These are phyloP conservation scores for Phialocephala subalpina DNA, from an alignment of 2,329 filamentous ascomycete genomes.

Conservation along the genomic window DNA sequence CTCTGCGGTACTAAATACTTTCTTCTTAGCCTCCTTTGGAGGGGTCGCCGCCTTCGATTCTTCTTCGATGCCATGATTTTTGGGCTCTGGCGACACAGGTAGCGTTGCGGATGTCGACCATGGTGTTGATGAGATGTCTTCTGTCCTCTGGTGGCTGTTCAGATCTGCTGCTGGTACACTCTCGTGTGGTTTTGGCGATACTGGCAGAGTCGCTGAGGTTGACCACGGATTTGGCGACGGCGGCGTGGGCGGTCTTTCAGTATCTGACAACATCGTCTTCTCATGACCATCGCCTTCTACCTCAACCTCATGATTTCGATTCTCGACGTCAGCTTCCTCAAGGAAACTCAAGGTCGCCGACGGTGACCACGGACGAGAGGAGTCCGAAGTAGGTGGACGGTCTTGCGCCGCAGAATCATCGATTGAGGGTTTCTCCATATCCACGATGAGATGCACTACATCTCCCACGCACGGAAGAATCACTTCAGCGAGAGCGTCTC, in stretches of 20 bases:
- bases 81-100: slow-evolving; percentile 14
- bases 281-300: background rate
- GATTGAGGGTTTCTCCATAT: background rate
- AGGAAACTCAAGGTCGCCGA: background rate
- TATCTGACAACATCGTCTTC: background rate
- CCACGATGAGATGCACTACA: slow-evolving; percentile 6
- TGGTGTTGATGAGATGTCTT: slow-evolving; percentile 13
- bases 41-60: background rate
- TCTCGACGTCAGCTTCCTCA: background rate
- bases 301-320: background rate
- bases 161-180: background rate
- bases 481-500: background rate
- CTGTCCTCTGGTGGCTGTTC: background rate
- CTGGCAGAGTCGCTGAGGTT: slow-evolving; percentile 22
- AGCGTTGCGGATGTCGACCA: slow-evolving; percentile 25
- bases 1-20: slow-evolving; percentile 28
- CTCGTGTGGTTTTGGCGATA: slow-evolving; percentile 2
- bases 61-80: background rate
- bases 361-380: slow-evolving; percentile 8
- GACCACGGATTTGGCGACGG: slow-evolving; percentile 23
- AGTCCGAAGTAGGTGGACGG: background rate
- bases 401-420: background rate
- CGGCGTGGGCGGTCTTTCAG: slow-evolving; percentile 3
- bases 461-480: slow-evolving; percentile 8
- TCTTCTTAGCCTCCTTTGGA: background rate